Evolutionary conservation across 257 asterid genomes (phyloP), one percentile per base, ranked within the genome.

Genomic region (Solanum ossicruentum): DNA sequence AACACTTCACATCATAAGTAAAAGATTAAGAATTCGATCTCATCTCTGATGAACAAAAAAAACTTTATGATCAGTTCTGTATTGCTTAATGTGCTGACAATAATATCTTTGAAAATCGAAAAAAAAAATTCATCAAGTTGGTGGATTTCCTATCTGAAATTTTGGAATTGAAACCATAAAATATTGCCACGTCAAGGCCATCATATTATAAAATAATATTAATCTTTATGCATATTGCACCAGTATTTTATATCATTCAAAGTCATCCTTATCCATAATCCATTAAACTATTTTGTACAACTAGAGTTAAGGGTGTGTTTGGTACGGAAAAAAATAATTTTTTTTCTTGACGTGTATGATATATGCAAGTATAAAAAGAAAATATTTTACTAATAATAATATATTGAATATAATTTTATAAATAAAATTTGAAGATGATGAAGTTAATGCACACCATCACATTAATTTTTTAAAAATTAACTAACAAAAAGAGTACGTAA

Each of bases 71-170:
- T 0, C 3, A 32, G 1, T 32, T 32, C 3, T 0, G 3, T 32
- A 32, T 32, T 32, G 3, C 0, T 32, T 3, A 32, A 0, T 32
- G 36, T 3, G 36, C 36, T 3, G 36, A 32, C 3, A 32, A 3
- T 32, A 3, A 32, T 32, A 32, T 32, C 32, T 32, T 32, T 0
- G 3, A 32, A 32, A 32, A 32, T 32, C 3, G 36, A 32, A 18
- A 43, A 17, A 41, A 77, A 2, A 26, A 51, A 77, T 51, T 77
- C 10, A 23, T 10, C 36, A 51, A 16, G 47, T 77, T 23, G 47
- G 45, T 77, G 23, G 63, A 26, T 77, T 51, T 9, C 82, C 63
- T 51, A 77, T 77, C 82, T 23, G 10, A 9, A 77, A 77, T 41
- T 77, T 51, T 26, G 47, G 26, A 5, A 77, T 26, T 77, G 10